These are phyloP conservation scores for Lyophyllum semitale DNA, from an alignment of 768 basidiomycete genomes.

Conservation along the genomic window DNA sequence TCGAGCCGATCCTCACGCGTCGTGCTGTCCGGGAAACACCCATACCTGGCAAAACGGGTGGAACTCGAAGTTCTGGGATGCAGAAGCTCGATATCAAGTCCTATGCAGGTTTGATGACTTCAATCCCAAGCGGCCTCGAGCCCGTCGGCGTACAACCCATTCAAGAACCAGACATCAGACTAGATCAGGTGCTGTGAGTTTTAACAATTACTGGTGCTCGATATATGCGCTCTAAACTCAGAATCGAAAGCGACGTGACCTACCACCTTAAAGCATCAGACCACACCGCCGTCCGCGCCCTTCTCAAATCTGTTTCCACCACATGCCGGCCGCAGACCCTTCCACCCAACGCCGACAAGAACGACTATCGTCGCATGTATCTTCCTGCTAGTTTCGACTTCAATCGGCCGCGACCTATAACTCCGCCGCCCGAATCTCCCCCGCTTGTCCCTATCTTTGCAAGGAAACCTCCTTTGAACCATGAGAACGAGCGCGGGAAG, in stretches of 20 bases:
- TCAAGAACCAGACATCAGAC: conserved; percentile 29
- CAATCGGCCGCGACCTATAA: conserved; percentile 24
- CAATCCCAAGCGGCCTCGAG: conserved; percentile 17
- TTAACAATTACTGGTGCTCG: not conserved
- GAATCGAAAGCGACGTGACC: conserved; percentile 11
- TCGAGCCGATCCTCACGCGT: conserved; percentile 48
- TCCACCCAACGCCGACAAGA: not conserved
- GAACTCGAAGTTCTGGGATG: not conserved
- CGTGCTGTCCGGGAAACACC: conserved; percentile 51
- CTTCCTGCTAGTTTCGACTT: conserved; percentile 14
- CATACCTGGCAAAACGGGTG: conserved; percentile 30
- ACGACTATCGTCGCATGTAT: conserved; percentile 13
- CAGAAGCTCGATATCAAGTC: conserved; percentile 20
- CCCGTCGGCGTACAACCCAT: conserved; percentile 30
- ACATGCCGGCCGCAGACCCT: conserved; percentile 8
- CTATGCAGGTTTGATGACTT: conserved; percentile 21
- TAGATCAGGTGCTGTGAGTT: conserved; percentile 44
- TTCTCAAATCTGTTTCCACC: conserved; percentile 14
- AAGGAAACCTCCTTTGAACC: not conserved
- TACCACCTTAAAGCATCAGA: conserved; percentile 20
- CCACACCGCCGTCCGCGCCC: conserved; percentile 19
- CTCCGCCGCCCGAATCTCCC: conserved; percentile 25
- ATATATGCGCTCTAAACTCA: not conserved
- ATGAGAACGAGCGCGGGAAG: not conserved
- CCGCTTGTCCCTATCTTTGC: conserved; percentile 36